These are phyloP conservation scores for Fusarium torulosum DNA, from an alignment of 2,329 filamentous ascomycete genomes.

Conservation along the genomic window DNA sequence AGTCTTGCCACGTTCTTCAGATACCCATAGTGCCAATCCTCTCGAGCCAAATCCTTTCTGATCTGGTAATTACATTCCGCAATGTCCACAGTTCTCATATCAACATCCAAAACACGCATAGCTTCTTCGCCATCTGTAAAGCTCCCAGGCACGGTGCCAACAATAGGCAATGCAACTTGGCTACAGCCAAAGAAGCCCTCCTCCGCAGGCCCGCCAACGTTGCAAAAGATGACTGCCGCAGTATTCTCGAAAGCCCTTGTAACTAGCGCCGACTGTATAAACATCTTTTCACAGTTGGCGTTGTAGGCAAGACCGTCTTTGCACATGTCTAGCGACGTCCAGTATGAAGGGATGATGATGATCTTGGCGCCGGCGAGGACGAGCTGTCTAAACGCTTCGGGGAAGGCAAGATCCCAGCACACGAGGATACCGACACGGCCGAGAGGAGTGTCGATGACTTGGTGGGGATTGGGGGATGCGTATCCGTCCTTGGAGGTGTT, in stretches of 20 bases:
- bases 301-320: slow-evolving; percentile 68
- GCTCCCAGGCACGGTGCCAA: slow-evolving; percentile 69
- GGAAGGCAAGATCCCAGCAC: slow-evolving; percentile 85
- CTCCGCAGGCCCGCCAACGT: slow-evolving; percentile 66
- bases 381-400: slow-evolving; percentile 80
- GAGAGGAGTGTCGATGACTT: slow-evolving; percentile 70
- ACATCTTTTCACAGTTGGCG: slow-evolving; percentile 71
- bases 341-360: slow-evolving; percentile 79
- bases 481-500: slow-evolving; percentile 58
- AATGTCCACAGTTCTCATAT: slow-evolving; percentile 73
- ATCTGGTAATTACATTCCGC: slow-evolving; percentile 79
- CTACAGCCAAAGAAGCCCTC: slow-evolving; percentile 59
- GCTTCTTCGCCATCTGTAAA: slow-evolving; percentile 67
- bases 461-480: slow-evolving; percentile 56
- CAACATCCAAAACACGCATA: slow-evolving; percentile 73
- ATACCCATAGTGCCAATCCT: slow-evolving; percentile 72
- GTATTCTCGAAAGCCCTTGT: slow-evolving; percentile 80
- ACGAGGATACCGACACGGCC: slow-evolving; percentile 71
- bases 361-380: slow-evolving; percentile 76
- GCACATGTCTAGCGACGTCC: slow-evolving; percentile 65
- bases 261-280: slow-evolving; percentile 72
- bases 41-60: slow-evolving; percentile 64
- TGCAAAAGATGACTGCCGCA: slow-evolving; percentile 76
- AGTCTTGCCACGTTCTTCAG: slow-evolving; percentile 14
- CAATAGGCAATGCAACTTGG: slow-evolving; percentile 75